Evolutionary conservation across 2,329 filamentous ascomycete genomes (phyloP).

Genomic region (Pyrenochaeta sp.): DNA sequence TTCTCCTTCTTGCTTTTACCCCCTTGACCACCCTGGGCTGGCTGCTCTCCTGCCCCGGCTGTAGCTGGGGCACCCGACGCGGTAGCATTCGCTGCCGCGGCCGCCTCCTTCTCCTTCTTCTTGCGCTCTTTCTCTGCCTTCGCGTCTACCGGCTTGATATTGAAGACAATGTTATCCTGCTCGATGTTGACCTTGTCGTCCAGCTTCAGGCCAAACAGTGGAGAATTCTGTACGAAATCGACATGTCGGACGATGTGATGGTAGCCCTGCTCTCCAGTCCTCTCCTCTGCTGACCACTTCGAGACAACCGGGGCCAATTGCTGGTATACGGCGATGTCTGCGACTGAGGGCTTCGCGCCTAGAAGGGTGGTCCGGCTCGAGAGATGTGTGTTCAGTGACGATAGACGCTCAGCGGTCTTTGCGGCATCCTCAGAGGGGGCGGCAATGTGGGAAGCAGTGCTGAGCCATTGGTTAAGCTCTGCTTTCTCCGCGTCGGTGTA

Average conservation of each 20-base stretch:
- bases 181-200: conserved; percentile 82
- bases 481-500: conserved; percentile 82
- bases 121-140: conserved; percentile 96
- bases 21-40: conserved; percentile 44
- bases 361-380: conserved; percentile 88
- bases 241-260: conserved; percentile 91
- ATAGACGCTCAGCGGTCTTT: conserved; percentile 70
- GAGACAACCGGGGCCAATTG: conserved; percentile 78
- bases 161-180: conserved; percentile 79
- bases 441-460: conserved; percentile 75
- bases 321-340: conserved; percentile 84
- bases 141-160: conserved; percentile 86
- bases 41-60: conserved; percentile 39
- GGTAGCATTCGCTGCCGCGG: conserved; percentile 62
- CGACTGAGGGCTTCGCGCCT: conserved; percentile 86
- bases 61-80: conserved; percentile 57
- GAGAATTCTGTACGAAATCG: conserved; percentile 93
- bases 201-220: conserved; percentile 72
- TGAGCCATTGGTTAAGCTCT: conserved; percentile 89
- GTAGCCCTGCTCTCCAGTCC: conserved; percentile 86
- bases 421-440: conserved; percentile 63
- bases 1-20: conserved; percentile 57
- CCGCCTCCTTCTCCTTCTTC: conserved; percentile 89
- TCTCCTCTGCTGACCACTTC: conserved; percentile 82
- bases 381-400: conserved; percentile 84